phyloP scores from a whole-genome alignment of 371 early-diverging fungal genomes.

The Actinomucor elegans region DNA sequence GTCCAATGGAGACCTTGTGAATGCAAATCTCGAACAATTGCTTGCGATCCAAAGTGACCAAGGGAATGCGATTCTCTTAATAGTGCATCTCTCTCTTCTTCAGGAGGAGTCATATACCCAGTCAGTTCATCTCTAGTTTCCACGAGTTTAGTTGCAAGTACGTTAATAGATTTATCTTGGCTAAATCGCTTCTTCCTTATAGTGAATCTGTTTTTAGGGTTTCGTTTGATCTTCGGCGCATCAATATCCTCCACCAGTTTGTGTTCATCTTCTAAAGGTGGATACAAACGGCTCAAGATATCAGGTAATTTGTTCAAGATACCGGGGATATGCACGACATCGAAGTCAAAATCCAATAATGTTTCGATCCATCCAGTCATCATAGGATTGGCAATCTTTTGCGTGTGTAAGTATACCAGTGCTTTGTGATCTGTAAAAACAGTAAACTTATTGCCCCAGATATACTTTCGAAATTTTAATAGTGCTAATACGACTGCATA shows the following conservation, averaged over 20 bases:
- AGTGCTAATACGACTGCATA: slow-evolving; percentile 14
- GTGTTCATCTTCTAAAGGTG: not conserved
- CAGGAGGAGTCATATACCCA: slow-evolving; percentile 8
- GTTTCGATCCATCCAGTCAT: slow-evolving; percentile 17
- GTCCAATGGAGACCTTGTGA: slow-evolving; percentile 12
- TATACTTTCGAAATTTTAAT: slow-evolving; percentile 18
- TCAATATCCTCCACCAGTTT: slow-evolving; percentile 9
- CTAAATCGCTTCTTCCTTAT: not conserved
- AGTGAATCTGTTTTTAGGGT: too few relatives aligned
- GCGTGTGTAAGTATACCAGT: slow-evolving; percentile 7
- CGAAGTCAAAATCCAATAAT: slow-evolving; percentile 14
- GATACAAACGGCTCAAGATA: slow-evolving; percentile 3
- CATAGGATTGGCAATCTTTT: slow-evolving; percentile 16
- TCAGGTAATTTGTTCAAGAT: slow-evolving; percentile 12
- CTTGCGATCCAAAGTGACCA: slow-evolving; percentile 16
- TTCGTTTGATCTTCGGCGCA: too few relatives aligned
- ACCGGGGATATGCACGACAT: slow-evolving; percentile 10
- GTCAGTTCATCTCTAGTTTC: not conserved
- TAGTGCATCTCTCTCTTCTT: not conserved
- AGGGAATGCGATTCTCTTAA: slow-evolving; percentile 5
- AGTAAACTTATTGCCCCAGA: slow-evolving; percentile 14
- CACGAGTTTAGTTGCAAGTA: not conserved
- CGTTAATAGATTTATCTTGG: not conserved
- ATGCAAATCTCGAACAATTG: slow-evolving; percentile 1
- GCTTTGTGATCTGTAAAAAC: slow-evolving; percentile 19